Conservation (phyloP, 495 filamentous ascomycete genomes). For the Pyronema domesticum region DNA sequence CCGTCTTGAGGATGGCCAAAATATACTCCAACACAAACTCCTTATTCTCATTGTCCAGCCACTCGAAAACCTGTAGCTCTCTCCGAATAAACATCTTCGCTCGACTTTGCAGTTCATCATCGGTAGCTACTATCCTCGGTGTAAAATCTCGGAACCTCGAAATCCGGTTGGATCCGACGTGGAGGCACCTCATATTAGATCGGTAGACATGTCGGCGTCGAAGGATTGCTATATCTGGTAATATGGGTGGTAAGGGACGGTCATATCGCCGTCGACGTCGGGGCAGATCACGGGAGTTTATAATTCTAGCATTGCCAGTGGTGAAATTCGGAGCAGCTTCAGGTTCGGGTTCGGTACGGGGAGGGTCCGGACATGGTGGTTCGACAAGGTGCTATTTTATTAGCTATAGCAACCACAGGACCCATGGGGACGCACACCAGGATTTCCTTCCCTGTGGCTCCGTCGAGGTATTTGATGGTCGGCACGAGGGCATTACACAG, state of each 20-base stretch:
- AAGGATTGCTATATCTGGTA: slow-evolving; percentile 39
- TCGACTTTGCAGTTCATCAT: slow-evolving; percentile 53
- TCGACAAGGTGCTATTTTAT: neutral
- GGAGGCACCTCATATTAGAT: slow-evolving; percentile 57
- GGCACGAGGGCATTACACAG: slow-evolving; percentile 30
- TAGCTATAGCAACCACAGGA: neutral
- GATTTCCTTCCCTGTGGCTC: slow-evolving; percentile 1
- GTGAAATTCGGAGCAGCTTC: neutral
- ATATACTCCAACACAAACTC: slow-evolving; percentile 86
- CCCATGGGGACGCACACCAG: slow-evolving; percentile 3
- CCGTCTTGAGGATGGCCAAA: slow-evolving; percentile 69
- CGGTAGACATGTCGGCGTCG: slow-evolving; percentile 61
- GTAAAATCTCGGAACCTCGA: slow-evolving; percentile 64
- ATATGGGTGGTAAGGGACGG: slow-evolving; percentile 14
- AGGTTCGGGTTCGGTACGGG: neutral
- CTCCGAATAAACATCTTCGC: slow-evolving; percentile 78
- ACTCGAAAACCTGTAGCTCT: slow-evolving; percentile 75
- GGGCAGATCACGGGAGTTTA: slow-evolving; percentile 1
- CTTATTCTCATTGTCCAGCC: slow-evolving; percentile 41
- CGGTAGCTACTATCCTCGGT: slow-evolving; percentile 43
- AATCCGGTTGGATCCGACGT: slow-evolving; percentile 66
- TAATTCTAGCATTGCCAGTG: neutral
- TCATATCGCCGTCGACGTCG: slow-evolving; percentile 4
- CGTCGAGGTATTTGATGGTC: neutral
- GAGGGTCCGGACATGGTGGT: neutral